Conservation (phyloP, 768 basidiomycete species). For the Russula griseocarnosa region DNA sequence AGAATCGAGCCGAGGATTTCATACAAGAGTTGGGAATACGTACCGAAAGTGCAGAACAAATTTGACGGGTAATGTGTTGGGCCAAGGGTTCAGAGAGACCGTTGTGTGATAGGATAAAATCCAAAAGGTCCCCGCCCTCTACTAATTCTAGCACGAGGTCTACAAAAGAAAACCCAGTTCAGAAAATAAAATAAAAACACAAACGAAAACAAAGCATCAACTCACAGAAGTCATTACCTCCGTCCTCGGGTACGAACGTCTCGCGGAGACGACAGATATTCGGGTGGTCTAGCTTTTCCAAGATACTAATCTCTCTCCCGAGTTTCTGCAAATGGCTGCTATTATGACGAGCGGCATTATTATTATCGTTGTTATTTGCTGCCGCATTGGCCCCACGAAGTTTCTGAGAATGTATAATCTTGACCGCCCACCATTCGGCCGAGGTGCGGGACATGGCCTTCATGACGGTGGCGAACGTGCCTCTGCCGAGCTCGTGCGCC, state of each 20-base stretch:
- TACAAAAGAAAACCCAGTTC: constrained; percentile 31
- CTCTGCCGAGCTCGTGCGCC: constrained; percentile 72
- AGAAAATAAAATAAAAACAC: background rate
- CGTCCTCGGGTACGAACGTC: constrained; percentile 61
- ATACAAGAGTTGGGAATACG: constrained; percentile 28
- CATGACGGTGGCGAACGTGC: constrained; percentile 87
- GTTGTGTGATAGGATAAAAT: constrained; percentile 59
- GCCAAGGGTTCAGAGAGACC: constrained; percentile 58
- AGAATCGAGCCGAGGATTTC: background rate
- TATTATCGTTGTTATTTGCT: constrained; percentile 20
- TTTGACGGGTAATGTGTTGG: constrained; percentile 71
- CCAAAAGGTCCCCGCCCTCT: constrained; percentile 84
- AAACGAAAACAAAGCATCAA: background rate
- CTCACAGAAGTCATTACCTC: constrained; percentile 50
- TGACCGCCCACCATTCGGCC: constrained; percentile 79
- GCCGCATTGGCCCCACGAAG: constrained; percentile 32
- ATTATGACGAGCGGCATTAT: background rate
- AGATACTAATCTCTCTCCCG: constrained; percentile 72
- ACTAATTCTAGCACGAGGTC: constrained; percentile 82
- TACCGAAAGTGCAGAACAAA: constrained; percentile 76
- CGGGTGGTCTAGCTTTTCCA: constrained; percentile 69
- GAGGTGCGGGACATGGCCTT: constrained; percentile 70
- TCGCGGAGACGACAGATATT: constrained; percentile 82
- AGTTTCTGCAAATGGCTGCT: constrained; percentile 38
- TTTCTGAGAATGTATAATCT: constrained; percentile 66